These are phyloP conservation scores for Calonectria hawksworthii DNA, from an alignment of 2,329 filamentous ascomycete species.

Conservation along the genomic window DNA sequence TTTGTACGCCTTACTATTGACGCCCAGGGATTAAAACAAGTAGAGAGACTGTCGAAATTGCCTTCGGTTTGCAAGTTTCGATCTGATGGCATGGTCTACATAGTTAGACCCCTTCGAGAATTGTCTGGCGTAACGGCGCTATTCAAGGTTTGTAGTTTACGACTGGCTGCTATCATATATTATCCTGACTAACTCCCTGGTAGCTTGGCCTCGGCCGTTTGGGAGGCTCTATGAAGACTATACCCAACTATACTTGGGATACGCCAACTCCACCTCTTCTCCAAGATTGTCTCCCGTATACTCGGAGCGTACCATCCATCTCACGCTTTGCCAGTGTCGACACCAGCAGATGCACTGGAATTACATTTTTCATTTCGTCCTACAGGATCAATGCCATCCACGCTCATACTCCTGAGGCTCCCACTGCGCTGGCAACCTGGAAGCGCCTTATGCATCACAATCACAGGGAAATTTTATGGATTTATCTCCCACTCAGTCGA, in stretches of 20 bases:
- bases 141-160: constrained; percentile 7
- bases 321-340: constrained; percentile 3
- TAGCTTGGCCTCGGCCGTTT: constrained; percentile 6
- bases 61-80: constrained; percentile 1
- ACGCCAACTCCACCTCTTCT: constrained; percentile 14
- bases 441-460: background rate
- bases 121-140: background rate
- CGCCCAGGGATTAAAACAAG: background rate
- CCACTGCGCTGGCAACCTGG: constrained; percentile 8
- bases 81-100: constrained; percentile 8
- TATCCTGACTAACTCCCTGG: background rate
- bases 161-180: background rate
- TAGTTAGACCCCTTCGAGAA: constrained; percentile 4
- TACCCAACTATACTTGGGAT: constrained; percentile 16
- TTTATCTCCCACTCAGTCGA: background rate
- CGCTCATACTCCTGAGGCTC: constrained; percentile 1
- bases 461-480: background rate
- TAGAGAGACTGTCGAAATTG: background rate
- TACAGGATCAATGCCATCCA: constrained; percentile 12
- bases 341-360: constrained; percentile 13
- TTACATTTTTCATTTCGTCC: constrained; percentile 15
- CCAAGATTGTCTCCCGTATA: constrained; percentile 6
- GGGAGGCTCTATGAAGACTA: constrained; percentile 3
- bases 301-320: background rate
- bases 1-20: constrained; percentile 11